phyloP scores from a whole-genome alignment of 352 stramenopile species.

The Pythium sp. region DNA sequence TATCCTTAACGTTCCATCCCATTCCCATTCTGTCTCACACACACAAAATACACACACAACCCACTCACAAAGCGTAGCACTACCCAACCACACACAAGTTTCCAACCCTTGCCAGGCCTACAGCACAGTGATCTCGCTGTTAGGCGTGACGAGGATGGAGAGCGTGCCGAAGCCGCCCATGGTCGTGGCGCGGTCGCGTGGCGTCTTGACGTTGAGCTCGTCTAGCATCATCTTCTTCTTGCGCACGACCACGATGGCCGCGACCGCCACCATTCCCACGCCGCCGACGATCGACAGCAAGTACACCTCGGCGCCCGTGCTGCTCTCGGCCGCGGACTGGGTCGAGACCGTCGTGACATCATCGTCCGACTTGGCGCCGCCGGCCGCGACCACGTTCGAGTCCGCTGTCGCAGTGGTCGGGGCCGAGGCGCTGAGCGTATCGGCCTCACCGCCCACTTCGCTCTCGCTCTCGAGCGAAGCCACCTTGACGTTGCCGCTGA shows the following conservation, averaged over 20 bases:
- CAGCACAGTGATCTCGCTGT: slow-evolving; percentile 42
- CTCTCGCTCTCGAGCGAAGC: slow-evolving; percentile 14
- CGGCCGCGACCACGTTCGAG: slow-evolving; percentile 11
- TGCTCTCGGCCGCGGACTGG: slow-evolving; percentile 12
- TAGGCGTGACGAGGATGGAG: slow-evolving; percentile 50
- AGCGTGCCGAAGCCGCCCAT: slow-evolving; percentile 17
- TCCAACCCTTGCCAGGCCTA: too few relatives aligned
- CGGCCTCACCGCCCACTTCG: slow-evolving; percentile 10
- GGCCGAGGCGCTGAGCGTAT: background rate
- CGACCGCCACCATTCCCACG: slow-evolving; percentile 42
- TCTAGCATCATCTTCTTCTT: slow-evolving; percentile 66
- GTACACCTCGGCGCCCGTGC: slow-evolving; percentile 24
- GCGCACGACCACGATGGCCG: slow-evolving; percentile 52
- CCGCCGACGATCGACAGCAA: slow-evolving; percentile 30
- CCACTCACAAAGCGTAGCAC: too few relatives aligned
- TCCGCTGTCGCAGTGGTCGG: background rate
- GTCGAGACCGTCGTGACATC: slow-evolving; percentile 39
- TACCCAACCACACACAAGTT: background rate
- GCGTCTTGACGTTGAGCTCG: slow-evolving; percentile 55
- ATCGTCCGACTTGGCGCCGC: slow-evolving; percentile 16
- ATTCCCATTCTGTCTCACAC: background rate
- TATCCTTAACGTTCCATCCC: background rate
- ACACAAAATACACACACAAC: background rate
- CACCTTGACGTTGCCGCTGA: slow-evolving; percentile 11
- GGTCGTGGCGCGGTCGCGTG: slow-evolving; percentile 26